A percentile compares a stretch with the other conserved stretches of the same genome.
phyloP scores from a whole-genome alignment of 805 yeast genomes.

The Alloascoidea hylecoeti region DNA sequence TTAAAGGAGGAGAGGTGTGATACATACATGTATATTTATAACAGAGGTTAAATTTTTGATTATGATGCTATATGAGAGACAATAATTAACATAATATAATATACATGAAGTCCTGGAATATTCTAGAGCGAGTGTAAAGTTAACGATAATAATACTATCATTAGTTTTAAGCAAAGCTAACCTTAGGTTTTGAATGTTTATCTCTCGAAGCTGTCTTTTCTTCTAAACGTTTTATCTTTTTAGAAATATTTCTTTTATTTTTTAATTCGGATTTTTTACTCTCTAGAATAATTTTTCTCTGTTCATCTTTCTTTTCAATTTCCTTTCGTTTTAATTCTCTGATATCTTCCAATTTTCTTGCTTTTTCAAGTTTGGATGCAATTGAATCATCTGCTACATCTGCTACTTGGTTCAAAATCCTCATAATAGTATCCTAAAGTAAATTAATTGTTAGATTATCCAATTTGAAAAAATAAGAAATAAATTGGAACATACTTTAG shows the following conservation, averaged over 20 bases:
- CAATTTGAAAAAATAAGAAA: background rate
- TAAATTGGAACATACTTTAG: conserved; percentile 1
- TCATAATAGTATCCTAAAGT: conserved; percentile 56
- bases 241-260: conserved; percentile 40
- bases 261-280: conserved; percentile 67
- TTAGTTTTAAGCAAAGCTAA: conserved; percentile 8
- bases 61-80: conserved; percentile 1
- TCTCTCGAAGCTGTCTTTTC: conserved; percentile 45
- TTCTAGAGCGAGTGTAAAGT: conserved; percentile 5
- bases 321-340: conserved; percentile 80
- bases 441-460: background rate
- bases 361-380: conserved; percentile 83
- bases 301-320: conserved; percentile 70
- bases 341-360: conserved; percentile 78
- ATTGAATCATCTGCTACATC: conserved; percentile 65
- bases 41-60: conserved; percentile 2
- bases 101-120: conserved; percentile 3
- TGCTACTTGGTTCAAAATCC: conserved; percentile 70
- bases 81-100: background rate
- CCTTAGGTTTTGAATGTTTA: conserved; percentile 45
- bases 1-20: conserved; percentile 2
- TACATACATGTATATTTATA: background rate
- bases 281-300: conserved; percentile 54
- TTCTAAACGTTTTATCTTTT: background rate
- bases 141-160: conserved; percentile 3